Conservation (phyloP, 495 filamentous ascomycete genomes). For the Terfezia boudieri region DNA sequence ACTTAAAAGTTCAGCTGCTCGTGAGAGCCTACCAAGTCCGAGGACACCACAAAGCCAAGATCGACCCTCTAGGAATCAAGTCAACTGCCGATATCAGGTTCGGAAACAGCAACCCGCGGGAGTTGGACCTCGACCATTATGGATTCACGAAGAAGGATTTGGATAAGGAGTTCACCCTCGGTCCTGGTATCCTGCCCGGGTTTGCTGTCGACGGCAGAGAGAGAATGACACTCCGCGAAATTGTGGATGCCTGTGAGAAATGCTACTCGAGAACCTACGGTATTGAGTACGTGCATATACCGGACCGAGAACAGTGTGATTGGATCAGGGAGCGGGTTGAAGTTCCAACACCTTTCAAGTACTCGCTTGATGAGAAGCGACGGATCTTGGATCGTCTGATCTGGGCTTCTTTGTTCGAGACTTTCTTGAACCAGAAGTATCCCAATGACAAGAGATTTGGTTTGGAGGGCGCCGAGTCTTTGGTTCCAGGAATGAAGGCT, state of each 20-base stretch:
- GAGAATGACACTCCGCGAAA: slow-evolving; percentile 93
- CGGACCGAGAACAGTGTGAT: slow-evolving; percentile 90
- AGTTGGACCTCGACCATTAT: slow-evolving; percentile 82
- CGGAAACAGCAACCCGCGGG: slow-evolving; percentile 70
- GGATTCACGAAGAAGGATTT: slow-evolving; percentile 86
- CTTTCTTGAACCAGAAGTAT: slow-evolving; percentile 87
- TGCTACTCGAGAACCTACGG: slow-evolving; percentile 95
- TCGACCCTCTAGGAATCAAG: slow-evolving; percentile 86
- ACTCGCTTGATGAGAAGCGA: slow-evolving; percentile 91
- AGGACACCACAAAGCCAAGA: slow-evolving; percentile 93
- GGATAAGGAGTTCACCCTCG: slow-evolving; percentile 74
- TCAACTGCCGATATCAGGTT: slow-evolving; percentile 56
- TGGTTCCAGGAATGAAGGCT: slow-evolving; percentile 98
- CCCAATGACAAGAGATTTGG: slow-evolving; percentile 99
- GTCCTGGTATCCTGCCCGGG: slow-evolving; percentile 84
- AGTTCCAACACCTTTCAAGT: slow-evolving; percentile 81
- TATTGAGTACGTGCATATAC: slow-evolving; percentile 96
- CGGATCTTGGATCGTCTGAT: slow-evolving; percentile 92
- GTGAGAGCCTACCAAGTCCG: slow-evolving; percentile 94
- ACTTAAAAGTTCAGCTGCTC: slow-evolving; percentile 93
- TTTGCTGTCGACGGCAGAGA: slow-evolving; percentile 70
- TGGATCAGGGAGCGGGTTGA: slow-evolving; percentile 91
- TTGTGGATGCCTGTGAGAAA: slow-evolving; percentile 76
- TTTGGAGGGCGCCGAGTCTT: slow-evolving; percentile 83
- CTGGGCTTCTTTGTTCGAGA: slow-evolving; percentile 92